Evolutionary conservation across 2,329 filamentous ascomycete species (phyloP).

Genomic region (Penicillium polonicum): DNA sequence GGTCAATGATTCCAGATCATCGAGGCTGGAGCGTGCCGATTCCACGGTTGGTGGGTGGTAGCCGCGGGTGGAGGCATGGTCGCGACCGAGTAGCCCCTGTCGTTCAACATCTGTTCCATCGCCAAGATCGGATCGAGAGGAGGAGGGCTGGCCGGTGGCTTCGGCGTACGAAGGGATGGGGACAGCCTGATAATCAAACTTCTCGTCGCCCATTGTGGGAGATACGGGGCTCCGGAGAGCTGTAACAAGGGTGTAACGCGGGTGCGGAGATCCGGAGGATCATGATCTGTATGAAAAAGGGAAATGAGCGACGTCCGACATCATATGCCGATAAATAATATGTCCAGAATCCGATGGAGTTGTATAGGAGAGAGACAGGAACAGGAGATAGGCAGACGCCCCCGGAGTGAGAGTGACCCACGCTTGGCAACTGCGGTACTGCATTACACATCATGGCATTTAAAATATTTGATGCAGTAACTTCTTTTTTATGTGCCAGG

Average conservation of each 20-base stretch:
- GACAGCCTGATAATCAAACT: slow-evolving; percentile 59
- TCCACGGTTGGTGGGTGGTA: slow-evolving; percentile 83
- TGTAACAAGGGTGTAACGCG: slow-evolving; percentile 30
- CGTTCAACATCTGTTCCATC: slow-evolving; percentile 46
- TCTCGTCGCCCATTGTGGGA: slow-evolving; percentile 51
- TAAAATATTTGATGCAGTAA: neutral
- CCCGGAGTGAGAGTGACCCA: slow-evolving; percentile 9
- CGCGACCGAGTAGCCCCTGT: slow-evolving; percentile 43
- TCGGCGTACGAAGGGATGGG: slow-evolving; percentile 85
- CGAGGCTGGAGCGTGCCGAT: slow-evolving; percentile 66
- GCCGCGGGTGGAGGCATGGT: slow-evolving; percentile 43
- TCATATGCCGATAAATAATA: slow-evolving; percentile 18
- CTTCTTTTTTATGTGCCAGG: neutral
- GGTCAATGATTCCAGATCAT: slow-evolving; percentile 54
- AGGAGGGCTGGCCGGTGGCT: slow-evolving; percentile 47
- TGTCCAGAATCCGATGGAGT: slow-evolving; percentile 10
- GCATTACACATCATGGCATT: slow-evolving; percentile 11
- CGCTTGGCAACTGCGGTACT: slow-evolving; percentile 10
- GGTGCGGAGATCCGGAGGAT: slow-evolving; percentile 33
- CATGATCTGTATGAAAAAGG: slow-evolving; percentile 38
- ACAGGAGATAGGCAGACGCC: slow-evolving; percentile 9
- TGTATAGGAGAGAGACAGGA: slow-evolving; percentile 6
- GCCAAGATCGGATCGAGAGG: slow-evolving; percentile 29
- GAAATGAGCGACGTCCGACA: slow-evolving; percentile 36
- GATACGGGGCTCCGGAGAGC: slow-evolving; percentile 33